Conservation (phyloP, 345 rosid species). For the Viola odorata region DNA sequence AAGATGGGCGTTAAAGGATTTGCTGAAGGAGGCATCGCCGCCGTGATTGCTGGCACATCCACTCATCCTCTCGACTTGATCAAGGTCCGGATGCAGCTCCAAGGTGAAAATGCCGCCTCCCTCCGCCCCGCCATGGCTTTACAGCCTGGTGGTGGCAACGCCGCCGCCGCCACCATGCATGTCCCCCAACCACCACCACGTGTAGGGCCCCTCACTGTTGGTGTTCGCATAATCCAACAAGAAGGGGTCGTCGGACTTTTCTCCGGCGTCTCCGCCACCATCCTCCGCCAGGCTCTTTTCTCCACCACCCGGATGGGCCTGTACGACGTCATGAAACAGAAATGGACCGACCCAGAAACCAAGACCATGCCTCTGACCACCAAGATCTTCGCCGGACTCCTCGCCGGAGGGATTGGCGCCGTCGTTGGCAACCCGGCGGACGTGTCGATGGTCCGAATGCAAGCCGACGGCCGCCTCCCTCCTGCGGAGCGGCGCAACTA, state of each 20-base stretch:
- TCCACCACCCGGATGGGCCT: constrained; percentile 10
- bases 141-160: not conserved
- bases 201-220: not conserved
- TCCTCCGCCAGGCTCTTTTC: constrained; percentile 4
- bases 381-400: constrained; percentile 3
- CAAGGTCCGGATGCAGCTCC: constrained; percentile 11
- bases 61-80: constrained; percentile 11
- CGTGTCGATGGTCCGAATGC: constrained; percentile 7
- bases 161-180: not conserved
- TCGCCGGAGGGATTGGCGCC: constrained; percentile 1
- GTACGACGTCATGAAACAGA: not conserved
- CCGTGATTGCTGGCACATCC: constrained; percentile 8
- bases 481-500: constrained; percentile 1
- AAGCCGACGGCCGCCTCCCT: constrained; percentile 11
- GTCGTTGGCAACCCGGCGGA: constrained; percentile 4
- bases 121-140: not conserved
- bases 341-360: constrained; percentile 1
- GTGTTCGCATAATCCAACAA: not conserved
- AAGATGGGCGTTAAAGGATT: constrained; percentile 13
- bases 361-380: not conserved
- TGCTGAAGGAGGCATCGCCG: constrained; percentile 11
- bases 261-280: constrained; percentile 1
- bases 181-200: not conserved
- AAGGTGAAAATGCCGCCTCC: constrained; percentile 3
- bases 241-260: constrained; percentile 1